phyloP scores from a whole-genome alignment of 805 yeast genomes.

The Metschnikowia gruessii region DNA sequence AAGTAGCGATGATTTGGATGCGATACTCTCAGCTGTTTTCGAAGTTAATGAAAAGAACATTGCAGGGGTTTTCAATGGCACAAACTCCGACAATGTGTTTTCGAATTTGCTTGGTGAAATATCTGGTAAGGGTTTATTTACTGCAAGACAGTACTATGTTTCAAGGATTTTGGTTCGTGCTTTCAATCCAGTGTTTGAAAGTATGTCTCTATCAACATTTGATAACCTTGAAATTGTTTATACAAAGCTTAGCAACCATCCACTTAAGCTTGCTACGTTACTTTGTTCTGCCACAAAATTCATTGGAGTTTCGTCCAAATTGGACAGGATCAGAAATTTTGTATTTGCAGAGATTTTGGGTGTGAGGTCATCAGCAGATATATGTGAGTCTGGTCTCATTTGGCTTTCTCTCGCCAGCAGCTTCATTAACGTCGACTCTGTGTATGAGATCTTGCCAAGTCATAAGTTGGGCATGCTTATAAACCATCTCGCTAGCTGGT shows the following conservation, averaged over 20 bases:
- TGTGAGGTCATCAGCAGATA: constrained; percentile 37
- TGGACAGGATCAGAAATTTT: constrained; percentile 55
- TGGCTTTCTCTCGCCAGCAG: constrained; percentile 49
- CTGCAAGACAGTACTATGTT: constrained; percentile 13
- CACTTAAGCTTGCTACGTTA: constrained; percentile 29
- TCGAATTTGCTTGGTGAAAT: constrained; percentile 1
- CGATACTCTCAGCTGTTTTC: neutral
- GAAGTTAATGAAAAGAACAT: neutral
- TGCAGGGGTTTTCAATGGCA: constrained; percentile 6
- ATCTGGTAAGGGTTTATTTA: constrained; percentile 15
- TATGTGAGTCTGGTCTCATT: constrained; percentile 42
- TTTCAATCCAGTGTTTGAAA: constrained; percentile 30
- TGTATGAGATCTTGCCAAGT: constrained; percentile 49
- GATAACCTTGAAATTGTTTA: constrained; percentile 31
- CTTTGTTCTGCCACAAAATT: constrained; percentile 36
- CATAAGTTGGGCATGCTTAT: constrained; percentile 66
- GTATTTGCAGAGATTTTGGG: constrained; percentile 68
- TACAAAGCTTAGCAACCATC: constrained; percentile 30
- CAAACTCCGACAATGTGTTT: neutral
- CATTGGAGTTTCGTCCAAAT: constrained; percentile 32
- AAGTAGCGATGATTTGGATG: neutral
- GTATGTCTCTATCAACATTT: constrained; percentile 21
- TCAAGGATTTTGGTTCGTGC: constrained; percentile 28
- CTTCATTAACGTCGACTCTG: constrained; percentile 34
- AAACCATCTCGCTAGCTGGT: constrained; percentile 52